Evolutionary conservation across 306 rosid genomes (phyloP).

Genomic region (Dicorynia guianensis): DNA sequence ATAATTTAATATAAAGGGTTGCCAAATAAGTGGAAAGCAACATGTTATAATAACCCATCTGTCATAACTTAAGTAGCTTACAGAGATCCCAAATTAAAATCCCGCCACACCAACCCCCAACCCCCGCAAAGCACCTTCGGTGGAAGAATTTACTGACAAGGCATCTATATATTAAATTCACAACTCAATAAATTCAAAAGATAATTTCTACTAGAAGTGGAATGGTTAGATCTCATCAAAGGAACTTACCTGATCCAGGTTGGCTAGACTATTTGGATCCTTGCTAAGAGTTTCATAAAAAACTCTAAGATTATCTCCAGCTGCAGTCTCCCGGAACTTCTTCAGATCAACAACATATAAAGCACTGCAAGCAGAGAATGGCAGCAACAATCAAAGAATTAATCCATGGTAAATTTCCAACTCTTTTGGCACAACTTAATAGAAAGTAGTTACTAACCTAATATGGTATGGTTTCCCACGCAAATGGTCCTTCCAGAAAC

Average conservation of each 20-base stretch:
- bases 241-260: slow-evolving; percentile 90
- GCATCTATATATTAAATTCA: too few species aligned
- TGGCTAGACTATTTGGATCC: slow-evolving; percentile 96
- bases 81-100: too few species aligned
- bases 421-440: slow-evolving; percentile 24
- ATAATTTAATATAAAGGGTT: too few species aligned
- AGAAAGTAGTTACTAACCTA: slow-evolving; percentile 59
- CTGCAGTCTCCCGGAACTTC: slow-evolving; percentile 96
- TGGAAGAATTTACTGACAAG: too few species aligned
- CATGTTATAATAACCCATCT: too few species aligned
- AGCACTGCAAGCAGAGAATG: slow-evolving; percentile 68
- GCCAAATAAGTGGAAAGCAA: too few species aligned
- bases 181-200: too few species aligned
- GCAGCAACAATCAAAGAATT: slow-evolving; percentile 26
- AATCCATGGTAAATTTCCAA: slow-evolving; percentile 18
- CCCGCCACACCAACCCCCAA: too few species aligned
- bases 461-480: slow-evolving; percentile 94
- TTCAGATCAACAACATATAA: slow-evolving; percentile 94
- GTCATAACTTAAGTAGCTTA: too few species aligned
- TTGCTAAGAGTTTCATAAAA: slow-evolving; percentile 97
- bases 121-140: too few species aligned
- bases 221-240: neutral
- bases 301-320: slow-evolving; percentile 99
- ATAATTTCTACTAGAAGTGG: neutral
- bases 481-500: slow-evolving; percentile 98